Base-by-base conservation (phyloP, 352 stramenopile species). In the Globisporangium canariense region DNA sequence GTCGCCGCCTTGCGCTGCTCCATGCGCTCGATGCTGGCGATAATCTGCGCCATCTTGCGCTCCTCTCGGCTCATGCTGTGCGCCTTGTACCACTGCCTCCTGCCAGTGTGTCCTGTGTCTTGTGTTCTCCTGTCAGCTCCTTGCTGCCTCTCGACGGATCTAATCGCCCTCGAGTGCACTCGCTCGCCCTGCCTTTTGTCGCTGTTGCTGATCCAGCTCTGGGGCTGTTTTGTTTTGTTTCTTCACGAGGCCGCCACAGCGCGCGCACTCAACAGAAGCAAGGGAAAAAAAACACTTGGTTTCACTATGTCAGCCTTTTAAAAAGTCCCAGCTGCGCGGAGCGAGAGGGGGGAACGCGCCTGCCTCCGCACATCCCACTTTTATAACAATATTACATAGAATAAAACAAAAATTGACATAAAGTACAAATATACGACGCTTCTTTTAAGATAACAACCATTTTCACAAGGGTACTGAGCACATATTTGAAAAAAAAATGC, bases 21-120 rank as follows among this genome's bases (percentile, higher is more conserved):
- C 79, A 89, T 89, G 67, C 81, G 81, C 75, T 90, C 81, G 67
- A 90, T 90, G 54, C 76, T 88, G 49, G 81, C 81, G 67, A 88
- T 87, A 62, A 90, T 90, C 69, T 90, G 81, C 67, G 79, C 79
- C 81, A 88, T 90, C 70, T 90, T 90, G 47, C 81, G 81, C 66
- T 89, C 81, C 64, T 90, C 81, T 30, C 81, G 79, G 63, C 79
- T 89, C 81, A 90, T 90, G 20, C 62, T 77, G 45, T 38, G 51
- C 28, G 25, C 13, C 14, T 43, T 57, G 59, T 25, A 13, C 4
- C 43, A 20, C 16, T 55, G 10, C 7, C 14, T 3, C 51, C 51
- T 57, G 30, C 30, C 50, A 16, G 28, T 10, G 25, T 62, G 28
- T 38, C 28, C 51, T 57, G 51, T 25, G 14, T 13, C 10, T 36